Evolutionary conservation across 2,329 filamentous ascomycete genomes (phyloP).

Genomic region (Microdochium bolleyi): DNA sequence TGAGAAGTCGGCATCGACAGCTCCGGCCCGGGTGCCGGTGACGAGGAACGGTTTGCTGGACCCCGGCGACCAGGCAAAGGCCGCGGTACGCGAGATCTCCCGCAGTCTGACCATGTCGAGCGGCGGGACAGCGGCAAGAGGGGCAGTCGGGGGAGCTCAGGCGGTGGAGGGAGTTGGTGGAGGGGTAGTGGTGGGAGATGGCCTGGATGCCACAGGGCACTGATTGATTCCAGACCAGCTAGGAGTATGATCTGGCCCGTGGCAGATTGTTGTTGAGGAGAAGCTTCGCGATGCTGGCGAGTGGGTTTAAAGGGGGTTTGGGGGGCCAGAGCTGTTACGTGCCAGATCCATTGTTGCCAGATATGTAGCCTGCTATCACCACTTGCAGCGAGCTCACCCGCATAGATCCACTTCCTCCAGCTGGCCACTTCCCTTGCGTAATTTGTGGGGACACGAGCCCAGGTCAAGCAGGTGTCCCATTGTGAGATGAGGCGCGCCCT

Average conservation of each 20-base stretch:
- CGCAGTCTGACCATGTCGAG: conserved; percentile 82
- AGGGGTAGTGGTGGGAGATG: conserved; percentile 17
- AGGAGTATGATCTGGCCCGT: conserved; percentile 5
- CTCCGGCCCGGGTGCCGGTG: conserved; percentile 89
- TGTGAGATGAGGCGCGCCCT: too few species aligned
- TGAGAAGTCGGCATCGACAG: conserved; percentile 94
- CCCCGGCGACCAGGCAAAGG: conserved; percentile 93
- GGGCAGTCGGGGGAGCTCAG: conserved; percentile 3
- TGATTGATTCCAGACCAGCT: conserved; percentile 24
- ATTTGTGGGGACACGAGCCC: background rate
- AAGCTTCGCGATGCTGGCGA: background rate
- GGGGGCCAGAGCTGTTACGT: background rate
- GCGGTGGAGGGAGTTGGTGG: background rate
- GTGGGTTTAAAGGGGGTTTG: background rate
- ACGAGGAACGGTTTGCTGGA: conserved; percentile 73
- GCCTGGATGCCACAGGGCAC: conserved; percentile 19
- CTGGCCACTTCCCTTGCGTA: background rate
- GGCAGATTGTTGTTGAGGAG: background rate
- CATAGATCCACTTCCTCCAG: background rate
- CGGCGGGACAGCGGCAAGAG: conserved; percentile 3
- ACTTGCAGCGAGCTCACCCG: background rate
- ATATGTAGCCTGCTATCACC: background rate
- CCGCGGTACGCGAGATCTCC: conserved; percentile 93
- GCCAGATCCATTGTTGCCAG: conserved; percentile 12
- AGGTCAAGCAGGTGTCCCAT: too few species aligned